Conservation (phyloP, 179 eudicot genomes). For the Spergularia azorica region DNA sequence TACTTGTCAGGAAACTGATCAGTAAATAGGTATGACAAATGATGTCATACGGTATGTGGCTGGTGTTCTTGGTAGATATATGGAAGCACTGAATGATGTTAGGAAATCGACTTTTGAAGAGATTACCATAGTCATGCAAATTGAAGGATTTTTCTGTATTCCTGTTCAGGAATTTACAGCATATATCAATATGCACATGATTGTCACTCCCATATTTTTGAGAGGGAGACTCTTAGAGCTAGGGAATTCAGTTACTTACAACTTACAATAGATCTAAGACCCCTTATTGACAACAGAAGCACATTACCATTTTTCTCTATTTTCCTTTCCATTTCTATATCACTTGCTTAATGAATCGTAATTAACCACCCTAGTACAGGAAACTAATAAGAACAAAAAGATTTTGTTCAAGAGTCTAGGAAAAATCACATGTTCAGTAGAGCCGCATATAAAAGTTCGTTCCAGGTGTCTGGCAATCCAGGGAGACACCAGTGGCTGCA, state of each 20-base stretch:
- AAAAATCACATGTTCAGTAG: conserved; percentile 37
- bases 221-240: conserved; percentile 19
- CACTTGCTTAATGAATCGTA: conserved; percentile 19
- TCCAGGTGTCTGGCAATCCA: conserved; percentile 60
- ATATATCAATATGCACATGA: conserved; percentile 31
- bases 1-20: background rate
- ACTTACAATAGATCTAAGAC: conserved; percentile 19
- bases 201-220: conserved; percentile 29
- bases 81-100: background rate
- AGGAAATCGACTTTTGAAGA: background rate
- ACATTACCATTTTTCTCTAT: background rate
- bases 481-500: conserved; percentile 62
- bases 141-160: conserved; percentile 21
- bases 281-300: conserved; percentile 20
- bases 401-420: conserved; percentile 30
- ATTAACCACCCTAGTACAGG: conserved; percentile 8
- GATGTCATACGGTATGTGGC: too few relatives aligned
- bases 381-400: conserved; percentile 31
- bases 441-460: conserved; percentile 47
- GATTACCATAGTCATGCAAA: background rate
- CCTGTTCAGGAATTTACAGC: conserved; percentile 18
- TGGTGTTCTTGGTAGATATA: background rate
- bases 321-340: conserved; percentile 13
- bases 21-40: too few relatives aligned
- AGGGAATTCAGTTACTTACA: conserved; percentile 22